Evolutionary conservation across 495 filamentous ascomycete species (phyloP).

Genomic region (Podospora bellae-mahoneyi): DNA sequence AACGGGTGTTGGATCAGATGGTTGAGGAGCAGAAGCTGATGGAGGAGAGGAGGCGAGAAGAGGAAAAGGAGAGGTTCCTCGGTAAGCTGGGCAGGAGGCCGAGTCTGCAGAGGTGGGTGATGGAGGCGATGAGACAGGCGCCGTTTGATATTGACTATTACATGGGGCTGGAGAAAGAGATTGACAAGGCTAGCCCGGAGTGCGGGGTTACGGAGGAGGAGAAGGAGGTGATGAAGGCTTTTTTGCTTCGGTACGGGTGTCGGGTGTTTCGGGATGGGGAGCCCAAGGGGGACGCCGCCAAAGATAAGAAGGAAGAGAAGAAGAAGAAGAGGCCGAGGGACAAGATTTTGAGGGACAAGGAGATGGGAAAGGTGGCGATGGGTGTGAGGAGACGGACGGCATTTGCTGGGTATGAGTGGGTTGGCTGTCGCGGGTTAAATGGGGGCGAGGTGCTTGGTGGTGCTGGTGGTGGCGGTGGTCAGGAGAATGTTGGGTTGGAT

Average conservation of each 20-base stretch:
- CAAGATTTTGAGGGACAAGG: constrained; percentile 68
- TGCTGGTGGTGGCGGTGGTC: neutral
- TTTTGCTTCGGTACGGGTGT: constrained; percentile 20
- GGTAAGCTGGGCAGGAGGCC: constrained; percentile 31
- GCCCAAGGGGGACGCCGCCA: neutral
- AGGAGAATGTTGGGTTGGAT: neutral
- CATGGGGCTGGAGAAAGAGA: constrained; percentile 41
- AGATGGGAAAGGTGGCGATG: constrained; percentile 59
- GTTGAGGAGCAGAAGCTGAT: neutral
- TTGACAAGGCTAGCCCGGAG: constrained; percentile 32
- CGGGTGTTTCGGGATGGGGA: constrained; percentile 14
- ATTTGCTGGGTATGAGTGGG: constrained; percentile 88
- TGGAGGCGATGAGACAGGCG: constrained; percentile 34
- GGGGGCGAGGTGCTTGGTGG: neutral
- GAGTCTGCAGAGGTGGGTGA: constrained; percentile 38
- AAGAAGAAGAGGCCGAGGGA: constrained; percentile 64
- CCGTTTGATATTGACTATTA: constrained; percentile 38
- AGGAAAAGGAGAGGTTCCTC: constrained; percentile 34
- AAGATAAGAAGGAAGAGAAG: constrained; percentile 41
- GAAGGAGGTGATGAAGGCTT: constrained; percentile 41
- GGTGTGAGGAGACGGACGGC: constrained; percentile 75
- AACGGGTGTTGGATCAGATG: neutral
- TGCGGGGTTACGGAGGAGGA: constrained; percentile 14
- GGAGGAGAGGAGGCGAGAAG: constrained; percentile 10
- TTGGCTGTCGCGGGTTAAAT: neutral